Evolutionary conservation across 352 stramenopile species (phyloP), one percentile per base, ranked within the genome.

Genomic region (Phytophthora brassicae): DNA sequence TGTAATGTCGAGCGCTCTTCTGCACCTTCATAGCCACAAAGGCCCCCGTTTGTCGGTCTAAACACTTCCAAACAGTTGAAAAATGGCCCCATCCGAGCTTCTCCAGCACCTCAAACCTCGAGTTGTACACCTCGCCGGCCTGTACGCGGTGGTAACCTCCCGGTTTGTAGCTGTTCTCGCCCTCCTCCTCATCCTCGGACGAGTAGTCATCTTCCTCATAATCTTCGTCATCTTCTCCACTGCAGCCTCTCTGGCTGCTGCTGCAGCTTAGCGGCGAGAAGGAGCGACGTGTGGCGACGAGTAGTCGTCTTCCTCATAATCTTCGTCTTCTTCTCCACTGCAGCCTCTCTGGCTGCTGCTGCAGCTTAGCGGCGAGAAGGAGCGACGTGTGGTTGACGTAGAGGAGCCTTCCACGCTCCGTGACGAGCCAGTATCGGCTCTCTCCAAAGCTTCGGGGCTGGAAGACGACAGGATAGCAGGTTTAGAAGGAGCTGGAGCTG

Each of bases 71-170:
- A 17, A 99, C 98, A 4, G 98, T 99, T 36, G 97, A 99, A 74
- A 99, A 99, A 71, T 99, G 98, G 23, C 98, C 98, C 98, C 98
- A 99, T 19, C 98, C 98, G 31, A 99, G 87, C 75, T 99, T 99
- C 69, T 98, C 94, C 35, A 99, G 81, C 56, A 99, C 94, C 24
- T 97, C 81, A 65, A 99, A 99, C 60, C 96, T 79, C 7, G 70
- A 68, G 48, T 96, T 97, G 81, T 92, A 98, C 53, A 97, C 78
- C 36, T 98, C 93, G 4, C 92, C 95, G 12, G 92, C 73, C 54
- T 84, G 48, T 14, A 99, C 97, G 38, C 81, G 94, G 74, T 99
- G 97, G 79, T 99, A 99, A 17, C 98, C 98, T 50, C 98, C 98
- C 0, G 89, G 68, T 57, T 98, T 98, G 77, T 99, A 99, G 45